Base-by-base conservation (phyloP, 768 basidiomycete species). In the Suillus luteus region DNA sequence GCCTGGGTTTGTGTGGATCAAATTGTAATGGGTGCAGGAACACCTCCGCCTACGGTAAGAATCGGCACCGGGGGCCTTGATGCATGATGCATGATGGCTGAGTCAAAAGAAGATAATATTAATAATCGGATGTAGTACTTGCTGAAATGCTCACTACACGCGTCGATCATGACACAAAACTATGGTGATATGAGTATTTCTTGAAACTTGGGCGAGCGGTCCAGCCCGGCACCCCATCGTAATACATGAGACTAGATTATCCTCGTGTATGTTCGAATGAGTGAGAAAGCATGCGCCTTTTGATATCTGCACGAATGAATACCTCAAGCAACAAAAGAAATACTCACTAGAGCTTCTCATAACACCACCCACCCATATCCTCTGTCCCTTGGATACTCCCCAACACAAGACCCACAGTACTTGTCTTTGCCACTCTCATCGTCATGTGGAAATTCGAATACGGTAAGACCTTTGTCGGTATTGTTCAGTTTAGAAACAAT, bases 301-400 rank as follows among this genome's bases (percentile, higher is more conserved):
- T 92, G 48, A 75, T 60, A 68, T 93, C 91, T 1, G 84, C 88
- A 65, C 38, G 55, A 55, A 27, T 46, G 37, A 31, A 64, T 31
- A 24, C 12, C 38, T 40, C 5, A 14, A 40, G 38, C 14, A 0
- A 35, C 38, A 40, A 40, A 40, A 63, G 40, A 49, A 33, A 15
- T 14, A 60, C 70, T 63, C 51, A 82, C 86, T 12, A 91, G 92
- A 72, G 92, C 73, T 82, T 84, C 4, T 9, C 31, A 2, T n/a
- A 92, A 70, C 91, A 93, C 90, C 90, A 93, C 1, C 91, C 91
- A 71, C 91, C 91, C 77, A 88, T 88, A 65, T 91, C 88, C 37
- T 11, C 37, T 37, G 37, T 11, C 2, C 91, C 91, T 27, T 91
- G 86, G 8, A 86, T 86, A 0, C 31, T 87, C 70, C 82, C 10